These are phyloP conservation scores for Paraphoma sp. DNA, from an alignment of 2,329 filamentous ascomycete species.

Conservation along the genomic window DNA sequence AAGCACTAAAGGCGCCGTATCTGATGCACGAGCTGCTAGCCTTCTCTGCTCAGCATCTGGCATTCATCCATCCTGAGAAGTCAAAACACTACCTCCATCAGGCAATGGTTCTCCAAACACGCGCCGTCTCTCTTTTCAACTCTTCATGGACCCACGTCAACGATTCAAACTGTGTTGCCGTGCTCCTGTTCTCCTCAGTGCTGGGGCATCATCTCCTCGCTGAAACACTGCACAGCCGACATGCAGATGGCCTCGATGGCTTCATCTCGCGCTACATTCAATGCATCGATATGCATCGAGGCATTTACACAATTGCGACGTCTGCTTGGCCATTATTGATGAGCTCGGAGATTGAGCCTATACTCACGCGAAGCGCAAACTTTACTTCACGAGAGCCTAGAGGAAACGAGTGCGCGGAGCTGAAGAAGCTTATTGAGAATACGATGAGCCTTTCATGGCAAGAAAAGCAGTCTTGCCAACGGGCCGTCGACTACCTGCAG, in stretches of 20 bases:
- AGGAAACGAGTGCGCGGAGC: slow-evolving; percentile 28
- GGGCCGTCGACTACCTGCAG: slow-evolving; percentile 31
- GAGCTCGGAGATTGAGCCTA: slow-evolving; percentile 33
- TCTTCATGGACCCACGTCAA: slow-evolving; percentile 22
- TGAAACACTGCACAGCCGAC: slow-evolving; percentile 38
- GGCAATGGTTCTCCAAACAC: slow-evolving; percentile 43
- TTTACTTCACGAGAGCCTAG: slow-evolving; percentile 23
- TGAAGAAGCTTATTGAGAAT: slow-evolving; percentile 25
- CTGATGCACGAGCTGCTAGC: slow-evolving; percentile 48
- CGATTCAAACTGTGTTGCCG: slow-evolving; percentile 39
- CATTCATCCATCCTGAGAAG: slow-evolving; percentile 29
- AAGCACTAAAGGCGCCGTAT: slow-evolving; percentile 38
- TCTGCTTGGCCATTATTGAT: slow-evolving; percentile 34
- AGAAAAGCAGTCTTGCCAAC: slow-evolving; percentile 31
- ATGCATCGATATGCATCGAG: slow-evolving; percentile 30
- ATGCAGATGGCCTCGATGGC: slow-evolving; percentile 19
- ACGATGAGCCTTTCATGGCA: slow-evolving; percentile 13
- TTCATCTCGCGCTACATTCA: slow-evolving; percentile 42
- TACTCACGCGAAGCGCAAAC: slow-evolving; percentile 22
- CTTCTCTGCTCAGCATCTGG: slow-evolving; percentile 46
- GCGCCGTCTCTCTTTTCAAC: slow-evolving; percentile 33
- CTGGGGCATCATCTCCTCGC: slow-evolving; percentile 46
- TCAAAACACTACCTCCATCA: slow-evolving; percentile 19
- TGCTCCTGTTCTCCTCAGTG: slow-evolving; percentile 44
- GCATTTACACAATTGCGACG: slow-evolving; percentile 21